Base-by-base conservation (phyloP, 2,329 filamentous ascomycete genomes). In the Xylaria sp. region DNA sequence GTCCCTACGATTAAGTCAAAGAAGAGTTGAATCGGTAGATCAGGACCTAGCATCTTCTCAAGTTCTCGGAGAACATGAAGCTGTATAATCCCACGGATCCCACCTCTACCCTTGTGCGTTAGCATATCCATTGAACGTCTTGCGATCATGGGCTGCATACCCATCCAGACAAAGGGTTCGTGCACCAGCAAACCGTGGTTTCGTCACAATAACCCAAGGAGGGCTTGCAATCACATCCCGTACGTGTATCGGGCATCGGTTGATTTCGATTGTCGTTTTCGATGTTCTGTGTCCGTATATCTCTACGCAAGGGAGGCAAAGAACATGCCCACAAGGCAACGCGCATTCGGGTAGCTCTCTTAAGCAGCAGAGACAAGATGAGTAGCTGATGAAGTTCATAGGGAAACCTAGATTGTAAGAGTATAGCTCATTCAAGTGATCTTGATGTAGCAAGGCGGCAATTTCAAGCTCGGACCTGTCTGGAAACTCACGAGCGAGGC, bases 1-100 rank as follows among this genome's bases (percentile, higher is more conserved):
- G 75, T 75, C 21, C 77, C 77, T 9, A 79, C 75, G 4, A 79
- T 78, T 29, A 79, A 48, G 61, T 79, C 77, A 50, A 79, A 78
- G 66, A 79, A 79, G 4, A 77, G 60, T 55, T 79, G 77, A 3
- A 79, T 73, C 3, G 77, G 77, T 9, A 79, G 63, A 13, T 76
- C 74, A 3, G 75, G 67, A 0, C 77, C 77, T 0, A 79, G 65
- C n/a, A 77, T 71, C 59, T 73, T 76, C 63, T 79, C 77, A 18
- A 79, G 63, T 60, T 77, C 75, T 13, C 60, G 53, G 10, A 79
- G 75, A 18, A 77, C 75, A 47, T 75, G 75, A 21, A 79, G 70
- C 50, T 77, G 73, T 53, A 77, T 73, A 10, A 79, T 71, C 8
- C 77, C 75, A 5, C 77, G 72, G 25, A 77, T 68, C 5, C 77